Conservation (phyloP, 1,284 basidiomycete species). For the Malassezia dermatis region DNA sequence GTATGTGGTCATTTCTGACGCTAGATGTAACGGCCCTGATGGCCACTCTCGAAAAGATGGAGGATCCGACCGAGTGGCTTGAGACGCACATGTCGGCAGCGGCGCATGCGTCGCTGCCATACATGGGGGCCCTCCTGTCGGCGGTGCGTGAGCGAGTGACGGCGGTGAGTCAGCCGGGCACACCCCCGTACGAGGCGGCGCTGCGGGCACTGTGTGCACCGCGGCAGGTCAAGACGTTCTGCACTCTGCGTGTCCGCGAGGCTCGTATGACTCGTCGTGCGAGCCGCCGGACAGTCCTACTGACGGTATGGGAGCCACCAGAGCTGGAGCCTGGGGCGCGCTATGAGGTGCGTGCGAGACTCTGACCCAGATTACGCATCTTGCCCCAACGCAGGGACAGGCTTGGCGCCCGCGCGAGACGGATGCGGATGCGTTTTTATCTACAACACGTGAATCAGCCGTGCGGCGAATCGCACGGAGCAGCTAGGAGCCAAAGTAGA, state of each 20-base stretch:
- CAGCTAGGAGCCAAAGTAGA: background rate
- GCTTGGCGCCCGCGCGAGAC: conserved; percentile 8
- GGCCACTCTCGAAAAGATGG: conserved; percentile 7
- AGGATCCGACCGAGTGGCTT: conserved; percentile 13
- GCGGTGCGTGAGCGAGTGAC: conserved; percentile 6
- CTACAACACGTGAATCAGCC: conserved; percentile 7
- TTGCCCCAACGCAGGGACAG: conserved; percentile 3
- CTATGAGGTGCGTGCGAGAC: background rate
- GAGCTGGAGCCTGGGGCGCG: conserved; percentile 6
- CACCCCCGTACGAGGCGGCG: conserved; percentile 3
- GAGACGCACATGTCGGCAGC: background rate
- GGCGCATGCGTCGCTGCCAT: background rate
- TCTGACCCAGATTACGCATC: background rate
- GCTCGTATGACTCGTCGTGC: conserved; percentile 46
- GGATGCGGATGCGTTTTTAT: conserved; percentile 10
- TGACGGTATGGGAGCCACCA: conserved; percentile 25
- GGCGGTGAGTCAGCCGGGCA: conserved; percentile 15
- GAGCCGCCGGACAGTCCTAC: conserved; percentile 22
- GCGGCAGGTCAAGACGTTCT: conserved; percentile 67
- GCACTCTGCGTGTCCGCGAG: conserved; percentile 67
- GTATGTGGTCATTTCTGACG: background rate
- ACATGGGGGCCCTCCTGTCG: background rate
- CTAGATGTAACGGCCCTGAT: background rate
- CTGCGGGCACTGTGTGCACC: conserved; percentile 61
- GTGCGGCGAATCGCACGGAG: background rate